Evolutionary conservation across 1,284 basidiomycete species (phyloP).

Genomic region (Cerioporus squamosus): DNA sequence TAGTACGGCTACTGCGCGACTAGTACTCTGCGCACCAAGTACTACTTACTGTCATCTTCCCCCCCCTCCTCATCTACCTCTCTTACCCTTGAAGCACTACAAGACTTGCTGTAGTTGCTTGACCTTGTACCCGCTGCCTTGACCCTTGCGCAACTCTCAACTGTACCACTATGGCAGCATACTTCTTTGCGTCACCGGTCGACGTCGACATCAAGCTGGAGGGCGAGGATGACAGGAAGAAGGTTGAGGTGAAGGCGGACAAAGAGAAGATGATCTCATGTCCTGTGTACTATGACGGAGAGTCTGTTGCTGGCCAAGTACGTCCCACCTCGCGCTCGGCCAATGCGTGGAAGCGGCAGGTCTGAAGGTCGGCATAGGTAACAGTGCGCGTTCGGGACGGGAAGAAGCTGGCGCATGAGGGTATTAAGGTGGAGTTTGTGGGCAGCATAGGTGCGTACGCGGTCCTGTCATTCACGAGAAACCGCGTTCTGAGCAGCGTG

Average conservation of each 20-base stretch:
- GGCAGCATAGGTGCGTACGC: conserved; percentile 86
- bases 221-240: conserved; percentile 86
- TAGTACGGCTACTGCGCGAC: too few relatives aligned
- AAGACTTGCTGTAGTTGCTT: too few relatives aligned
- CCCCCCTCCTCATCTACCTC: too few relatives aligned
- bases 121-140: too few relatives aligned
- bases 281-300: conserved; percentile 96
- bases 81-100: too few relatives aligned
- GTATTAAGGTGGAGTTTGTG: conserved; percentile 97
- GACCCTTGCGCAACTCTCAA: too few relatives aligned
- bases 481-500: background rate
- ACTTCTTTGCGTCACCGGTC: conserved; percentile 91
- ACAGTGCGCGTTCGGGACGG: conserved; percentile 91
- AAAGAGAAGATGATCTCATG: conserved; percentile 83
- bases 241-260: conserved; percentile 73
- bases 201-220: conserved; percentile 92
- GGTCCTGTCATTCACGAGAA: background rate
- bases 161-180: conserved; percentile 73
- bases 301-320: conserved; percentile 87
- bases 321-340: conserved; percentile 32
- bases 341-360: background rate
- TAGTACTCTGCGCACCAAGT: too few relatives aligned
- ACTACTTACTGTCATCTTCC: too few relatives aligned
- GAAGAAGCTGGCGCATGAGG: conserved; percentile 94
- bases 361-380: conserved; percentile 54